phyloP scores from a whole-genome alignment of 768 basidiomycete species.

The Hemileccinum impolitum region DNA sequence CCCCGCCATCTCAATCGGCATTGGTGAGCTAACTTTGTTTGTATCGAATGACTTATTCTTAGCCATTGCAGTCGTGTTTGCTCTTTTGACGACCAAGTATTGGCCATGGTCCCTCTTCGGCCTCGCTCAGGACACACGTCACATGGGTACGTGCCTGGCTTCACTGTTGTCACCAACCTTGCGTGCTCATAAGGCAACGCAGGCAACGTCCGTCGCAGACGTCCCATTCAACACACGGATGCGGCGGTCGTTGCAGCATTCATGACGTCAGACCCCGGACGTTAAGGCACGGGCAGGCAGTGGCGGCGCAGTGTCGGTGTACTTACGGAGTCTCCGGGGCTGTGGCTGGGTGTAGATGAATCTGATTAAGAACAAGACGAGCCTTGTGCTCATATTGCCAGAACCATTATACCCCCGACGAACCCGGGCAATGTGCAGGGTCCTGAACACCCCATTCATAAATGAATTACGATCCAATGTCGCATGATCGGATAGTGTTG shows the following conservation, averaged over 20 bases:
- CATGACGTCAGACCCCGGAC: not conserved
- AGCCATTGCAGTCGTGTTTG: not conserved
- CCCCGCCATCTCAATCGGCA: not conserved
- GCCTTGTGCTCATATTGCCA: no score
- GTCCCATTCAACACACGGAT: not conserved
- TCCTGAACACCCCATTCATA: no score
- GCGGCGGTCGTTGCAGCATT: not conserved
- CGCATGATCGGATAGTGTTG: no score
- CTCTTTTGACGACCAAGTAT: not conserved
- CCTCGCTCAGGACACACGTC: not conserved
- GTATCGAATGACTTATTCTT: not conserved
- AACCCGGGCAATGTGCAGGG: no score
- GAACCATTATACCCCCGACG: no score
- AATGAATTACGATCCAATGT: no score
- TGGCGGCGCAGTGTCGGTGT: no score
- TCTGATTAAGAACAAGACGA: no score
- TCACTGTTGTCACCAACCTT: not conserved
- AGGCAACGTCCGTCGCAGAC: not conserved
- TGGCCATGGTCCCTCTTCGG: not conserved
- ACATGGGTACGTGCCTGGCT: not conserved
- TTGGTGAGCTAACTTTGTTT: not conserved
- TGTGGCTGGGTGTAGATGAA: no score
- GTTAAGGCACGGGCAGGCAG: no score
- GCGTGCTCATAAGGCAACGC: not conserved
- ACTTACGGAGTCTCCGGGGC: no score